These are phyloP conservation scores for Knufia fluminis DNA, from an alignment of 2,329 filamentous ascomycete species.

Conservation along the genomic window DNA sequence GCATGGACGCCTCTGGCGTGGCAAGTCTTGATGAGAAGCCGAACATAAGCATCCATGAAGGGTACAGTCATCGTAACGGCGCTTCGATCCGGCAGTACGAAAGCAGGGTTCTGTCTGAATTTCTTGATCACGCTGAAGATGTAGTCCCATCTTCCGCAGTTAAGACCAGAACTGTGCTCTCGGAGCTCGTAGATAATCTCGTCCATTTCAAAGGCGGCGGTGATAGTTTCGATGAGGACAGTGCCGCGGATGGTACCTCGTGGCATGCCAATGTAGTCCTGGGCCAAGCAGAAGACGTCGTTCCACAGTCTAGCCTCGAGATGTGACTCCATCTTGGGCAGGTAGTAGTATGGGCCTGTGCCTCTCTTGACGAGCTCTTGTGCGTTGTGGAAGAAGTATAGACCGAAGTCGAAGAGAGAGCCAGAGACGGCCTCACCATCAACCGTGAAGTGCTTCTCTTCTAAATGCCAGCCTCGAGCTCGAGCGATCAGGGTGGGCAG, in stretches of 20 bases:
- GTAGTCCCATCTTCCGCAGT: slow-evolving; percentile 99
- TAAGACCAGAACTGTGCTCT: slow-evolving; percentile 90
- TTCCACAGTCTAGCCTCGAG: slow-evolving; percentile 97
- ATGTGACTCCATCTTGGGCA: slow-evolving; percentile 97
- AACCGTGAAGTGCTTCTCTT: slow-evolving; percentile 95
- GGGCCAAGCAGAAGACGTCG: slow-evolving; percentile 89
- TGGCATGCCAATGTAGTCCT: slow-evolving; percentile 84
- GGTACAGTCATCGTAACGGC: slow-evolving; percentile 95
- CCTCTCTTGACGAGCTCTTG: slow-evolving; percentile 76
- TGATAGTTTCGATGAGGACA: slow-evolving; percentile 94
- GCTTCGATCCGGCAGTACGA: slow-evolving; percentile 84
- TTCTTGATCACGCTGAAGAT: slow-evolving; percentile 99
- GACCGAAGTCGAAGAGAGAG: slow-evolving; percentile 88
- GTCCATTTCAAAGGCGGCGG: slow-evolving; percentile 98
- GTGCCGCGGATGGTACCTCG: slow-evolving; percentile 90
- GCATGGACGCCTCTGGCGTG: slow-evolving; percentile 95
- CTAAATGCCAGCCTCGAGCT: slow-evolving; percentile 92
- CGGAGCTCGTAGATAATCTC: slow-evolving; percentile 99
- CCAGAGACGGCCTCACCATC: slow-evolving; percentile 92
- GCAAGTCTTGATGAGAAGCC: slow-evolving; percentile 95
- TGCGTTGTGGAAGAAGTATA: slow-evolving; percentile 99
- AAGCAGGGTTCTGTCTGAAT: slow-evolving; percentile 89
- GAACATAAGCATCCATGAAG: slow-evolving; percentile 97
- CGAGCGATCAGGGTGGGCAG: slow-evolving; percentile 88
- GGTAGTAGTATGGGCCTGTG: slow-evolving; percentile 90